Conservation (phyloP, 2,329 filamentous ascomycete genomes). For the Endoconidiophora laricicola region DNA sequence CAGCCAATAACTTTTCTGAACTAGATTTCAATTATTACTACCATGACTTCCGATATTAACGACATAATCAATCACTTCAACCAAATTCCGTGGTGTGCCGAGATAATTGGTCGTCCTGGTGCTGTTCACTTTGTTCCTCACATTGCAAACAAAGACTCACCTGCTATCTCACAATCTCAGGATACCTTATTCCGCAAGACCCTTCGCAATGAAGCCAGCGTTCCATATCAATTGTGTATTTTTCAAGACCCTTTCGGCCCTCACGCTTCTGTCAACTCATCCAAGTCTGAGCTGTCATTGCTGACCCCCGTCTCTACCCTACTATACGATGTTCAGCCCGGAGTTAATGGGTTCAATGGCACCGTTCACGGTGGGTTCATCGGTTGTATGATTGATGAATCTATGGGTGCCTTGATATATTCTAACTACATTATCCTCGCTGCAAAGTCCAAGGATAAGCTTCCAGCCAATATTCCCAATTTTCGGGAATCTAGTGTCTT, state of each 20-base stretch:
- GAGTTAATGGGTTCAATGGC: slow-evolving; percentile 17
- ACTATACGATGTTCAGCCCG: slow-evolving; percentile 16
- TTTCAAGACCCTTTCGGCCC: slow-evolving; percentile 11
- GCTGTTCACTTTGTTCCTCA: slow-evolving; percentile 5
- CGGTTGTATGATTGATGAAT: slow-evolving; percentile 17
- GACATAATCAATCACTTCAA: slow-evolving; percentile 7
- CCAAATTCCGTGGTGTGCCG: slow-evolving; percentile 10
- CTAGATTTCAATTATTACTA: too few relatives aligned
- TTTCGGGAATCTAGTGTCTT: slow-evolving; percentile 6
- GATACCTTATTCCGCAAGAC: slow-evolving; percentile 14
- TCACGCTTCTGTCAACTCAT: background rate
- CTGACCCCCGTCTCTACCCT: slow-evolving; percentile 14
- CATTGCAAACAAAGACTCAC: background rate
- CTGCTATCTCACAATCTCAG: background rate
- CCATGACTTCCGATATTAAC: too few relatives aligned
- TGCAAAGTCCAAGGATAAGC: slow-evolving; percentile 5
- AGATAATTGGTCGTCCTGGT: slow-evolving; percentile 3
- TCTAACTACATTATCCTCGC: slow-evolving; percentile 14
- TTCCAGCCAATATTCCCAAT: slow-evolving; percentile 9
- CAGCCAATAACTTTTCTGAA: background rate
- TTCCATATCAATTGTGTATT: slow-evolving; percentile 17
- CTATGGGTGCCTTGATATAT: slow-evolving; percentile 17
- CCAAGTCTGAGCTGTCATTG: slow-evolving; percentile 10
- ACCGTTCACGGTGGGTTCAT: slow-evolving; percentile 17
- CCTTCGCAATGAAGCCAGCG: slow-evolving; percentile 10